Percentiles rank a stretch among this genome's conserved stretches.
Evolutionary conservation across 2,329 filamentous ascomycete species (phyloP).

Genomic region (Diaporthe eres): DNA sequence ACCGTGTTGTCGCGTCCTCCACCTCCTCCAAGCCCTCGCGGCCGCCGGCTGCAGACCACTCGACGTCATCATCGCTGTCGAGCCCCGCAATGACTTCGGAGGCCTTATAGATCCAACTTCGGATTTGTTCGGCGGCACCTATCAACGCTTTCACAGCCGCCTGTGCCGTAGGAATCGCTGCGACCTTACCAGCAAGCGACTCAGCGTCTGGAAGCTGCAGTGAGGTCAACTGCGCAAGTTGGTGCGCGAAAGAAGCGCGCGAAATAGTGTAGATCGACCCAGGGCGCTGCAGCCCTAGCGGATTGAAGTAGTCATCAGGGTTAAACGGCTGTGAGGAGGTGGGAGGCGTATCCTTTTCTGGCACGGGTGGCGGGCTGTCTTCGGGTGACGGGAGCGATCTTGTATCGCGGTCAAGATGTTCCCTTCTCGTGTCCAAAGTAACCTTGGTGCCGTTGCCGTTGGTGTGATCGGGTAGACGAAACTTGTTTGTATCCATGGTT

Average conservation of each 20-base stretch:
- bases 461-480: constrained; percentile 78
- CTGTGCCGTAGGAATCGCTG: constrained; percentile 86
- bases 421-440: constrained; percentile 68
- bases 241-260: constrained; percentile 91
- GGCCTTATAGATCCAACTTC: constrained; percentile 93
- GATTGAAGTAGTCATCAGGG: constrained; percentile 75
- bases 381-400: constrained; percentile 58
- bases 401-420: constrained; percentile 68
- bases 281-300: constrained; percentile 75
- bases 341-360: constrained; percentile 65
- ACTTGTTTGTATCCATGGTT: constrained; percentile 81
- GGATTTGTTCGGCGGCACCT: constrained; percentile 91
- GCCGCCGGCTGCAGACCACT: constrained; percentile 94
- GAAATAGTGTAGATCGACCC: constrained; percentile 96
- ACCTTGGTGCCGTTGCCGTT: constrained; percentile 78
- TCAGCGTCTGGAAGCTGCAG: constrained; percentile 90
- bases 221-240: constrained; percentile 91
- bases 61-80: constrained; percentile 96
- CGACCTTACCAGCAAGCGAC: constrained; percentile 85
- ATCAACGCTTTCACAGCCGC: constrained; percentile 87
- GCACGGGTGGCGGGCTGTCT: constrained; percentile 55
- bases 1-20: constrained; percentile 82
- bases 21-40: constrained; percentile 83
- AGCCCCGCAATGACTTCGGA: constrained; percentile 89
- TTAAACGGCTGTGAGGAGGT: constrained; percentile 55